phyloP scores from a whole-genome alignment of 306 rosid genomes.

The Vigna nakashimae region DNA sequence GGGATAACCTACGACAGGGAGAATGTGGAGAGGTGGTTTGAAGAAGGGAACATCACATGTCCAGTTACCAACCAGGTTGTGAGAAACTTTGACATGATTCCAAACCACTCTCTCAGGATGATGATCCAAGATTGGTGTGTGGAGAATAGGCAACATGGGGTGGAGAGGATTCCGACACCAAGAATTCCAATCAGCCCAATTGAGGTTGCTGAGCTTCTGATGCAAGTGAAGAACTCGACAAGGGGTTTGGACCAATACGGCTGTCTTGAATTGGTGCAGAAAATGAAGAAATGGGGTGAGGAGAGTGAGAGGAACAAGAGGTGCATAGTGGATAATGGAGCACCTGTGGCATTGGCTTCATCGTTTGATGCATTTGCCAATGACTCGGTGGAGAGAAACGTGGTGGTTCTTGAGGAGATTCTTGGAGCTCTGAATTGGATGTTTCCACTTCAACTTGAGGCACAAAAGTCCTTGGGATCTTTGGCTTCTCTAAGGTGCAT shows the following conservation, averaged over 20 bases:
- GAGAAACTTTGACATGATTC: constrained; percentile 62
- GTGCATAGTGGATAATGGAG: constrained; percentile 61
- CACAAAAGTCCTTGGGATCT: constrained; percentile 59
- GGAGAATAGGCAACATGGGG: constrained; percentile 56
- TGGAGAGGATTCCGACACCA: constrained; percentile 77
- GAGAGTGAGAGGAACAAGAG: constrained; percentile 72
- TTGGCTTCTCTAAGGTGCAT: constrained; percentile 64
- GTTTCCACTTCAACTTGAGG: constrained; percentile 64
- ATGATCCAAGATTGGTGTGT: constrained; percentile 89
- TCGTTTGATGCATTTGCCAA: constrained; percentile 62
- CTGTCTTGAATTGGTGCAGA: constrained; percentile 54
- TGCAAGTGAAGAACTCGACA: constrained; percentile 36
- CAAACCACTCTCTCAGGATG: constrained; percentile 65
- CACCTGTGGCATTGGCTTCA: constrained; percentile 51
- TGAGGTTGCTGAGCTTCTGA: constrained; percentile 55
- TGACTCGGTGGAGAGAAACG: constrained; percentile 52
- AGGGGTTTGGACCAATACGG: constrained; percentile 46
- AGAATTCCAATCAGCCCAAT: constrained; percentile 55
- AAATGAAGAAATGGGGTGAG: constrained; percentile 52
- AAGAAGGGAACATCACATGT: constrained; percentile 71
- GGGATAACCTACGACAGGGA: constrained; percentile 86
- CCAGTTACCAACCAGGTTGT: constrained; percentile 68
- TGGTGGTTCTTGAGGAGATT: constrained; percentile 56
- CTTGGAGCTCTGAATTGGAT: constrained; percentile 68
- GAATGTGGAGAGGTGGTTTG: constrained; percentile 71